Evolutionary conservation across 257 asterid species (phyloP), one percentile per base, ranked within the genome.

Genomic region (Primulina tabacum): DNA sequence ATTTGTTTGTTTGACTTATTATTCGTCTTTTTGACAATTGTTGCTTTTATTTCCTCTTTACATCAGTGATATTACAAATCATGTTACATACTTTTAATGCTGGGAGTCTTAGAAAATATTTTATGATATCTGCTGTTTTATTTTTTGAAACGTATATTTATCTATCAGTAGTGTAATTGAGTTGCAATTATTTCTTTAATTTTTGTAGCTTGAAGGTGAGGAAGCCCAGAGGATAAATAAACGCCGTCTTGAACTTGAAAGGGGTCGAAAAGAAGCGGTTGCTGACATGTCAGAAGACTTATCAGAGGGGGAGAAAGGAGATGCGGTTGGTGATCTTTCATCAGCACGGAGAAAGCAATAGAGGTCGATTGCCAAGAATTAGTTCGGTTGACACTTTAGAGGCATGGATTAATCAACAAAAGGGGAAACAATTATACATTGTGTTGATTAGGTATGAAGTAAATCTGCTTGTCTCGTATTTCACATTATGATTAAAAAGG

Each of bases 271-370:
- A 37, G 80, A 76, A 55, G 80, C 71, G 0, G 74, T 69, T 3
- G 80, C 67, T 17, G 80, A 76, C 64, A 76, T 71, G 80, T 76
- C 80, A 8, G 80, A 76, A 63, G 80, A 76, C 65, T 55, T 71
- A 34, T 71, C 80, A 7, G 80, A 76, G 59, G 80, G 80, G 55
- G 80, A 76, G 62, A 76, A 67, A 67, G 80, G 73, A 26, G 76
- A 76, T 52, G 35, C 30, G 4, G 21, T n/a, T 52, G 65, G 76
- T 32, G 80, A 76, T 0, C 26, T 71, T 35, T 34, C 76, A 21
- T 72, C 34, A n/a, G 55, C 80, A 47, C 24, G 62, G 62, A 60
- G 71, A 76, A 66, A 68, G 69, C 69, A 50, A 53, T 20, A 62
- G 61, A 62, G 75, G 75, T 33, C 66, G 75, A 52, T 30, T 71